A percentile compares a stretch with the other conserved stretches of the same genome.
Evolutionary conservation across 768 basidiomycete species (phyloP).

Genomic region (Suillus subaureus): DNA sequence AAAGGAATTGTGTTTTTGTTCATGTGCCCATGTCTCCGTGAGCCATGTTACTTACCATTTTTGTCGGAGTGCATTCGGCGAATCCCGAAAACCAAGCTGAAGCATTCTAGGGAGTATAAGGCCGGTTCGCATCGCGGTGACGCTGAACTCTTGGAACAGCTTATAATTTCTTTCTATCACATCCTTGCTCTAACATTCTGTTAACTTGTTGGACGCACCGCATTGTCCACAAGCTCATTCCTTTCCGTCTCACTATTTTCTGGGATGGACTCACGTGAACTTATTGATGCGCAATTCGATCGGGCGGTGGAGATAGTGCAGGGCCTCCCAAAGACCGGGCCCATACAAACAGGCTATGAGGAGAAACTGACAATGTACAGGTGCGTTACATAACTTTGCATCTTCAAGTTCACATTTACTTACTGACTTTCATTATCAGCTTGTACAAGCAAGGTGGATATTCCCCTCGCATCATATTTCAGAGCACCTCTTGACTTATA

Average conservation of each 20-base stretch:
- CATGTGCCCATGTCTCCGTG: too few species aligned
- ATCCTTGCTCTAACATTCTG: neutral
- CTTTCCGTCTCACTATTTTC: neutral
- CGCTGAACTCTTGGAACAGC: neutral
- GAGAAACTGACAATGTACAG: constrained; percentile 95
- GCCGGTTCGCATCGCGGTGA: neutral
- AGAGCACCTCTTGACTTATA: neutral
- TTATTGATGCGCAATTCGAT: constrained; percentile 86
- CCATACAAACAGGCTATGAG: constrained; percentile 94
- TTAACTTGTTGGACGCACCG: neutral
- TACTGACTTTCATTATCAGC: constrained; percentile 40
- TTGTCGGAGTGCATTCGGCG: neutral
- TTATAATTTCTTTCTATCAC: neutral
- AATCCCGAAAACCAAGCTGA: neutral
- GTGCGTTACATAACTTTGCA: constrained; percentile 37
- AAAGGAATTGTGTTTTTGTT: neutral
- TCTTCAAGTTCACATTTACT: neutral
- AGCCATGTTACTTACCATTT: too few species aligned
- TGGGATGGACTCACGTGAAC: constrained; percentile 61
- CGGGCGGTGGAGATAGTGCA: constrained; percentile 95
- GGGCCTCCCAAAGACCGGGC: constrained; percentile 87
- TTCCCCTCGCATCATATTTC: constrained; percentile 9
- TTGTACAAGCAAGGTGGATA: constrained; percentile 88
- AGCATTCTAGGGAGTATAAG: neutral
- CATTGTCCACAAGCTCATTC: neutral